These are phyloP conservation scores for Penicillium verrucosum DNA, from an alignment of 2,329 filamentous ascomycete genomes.

Conservation along the genomic window DNA sequence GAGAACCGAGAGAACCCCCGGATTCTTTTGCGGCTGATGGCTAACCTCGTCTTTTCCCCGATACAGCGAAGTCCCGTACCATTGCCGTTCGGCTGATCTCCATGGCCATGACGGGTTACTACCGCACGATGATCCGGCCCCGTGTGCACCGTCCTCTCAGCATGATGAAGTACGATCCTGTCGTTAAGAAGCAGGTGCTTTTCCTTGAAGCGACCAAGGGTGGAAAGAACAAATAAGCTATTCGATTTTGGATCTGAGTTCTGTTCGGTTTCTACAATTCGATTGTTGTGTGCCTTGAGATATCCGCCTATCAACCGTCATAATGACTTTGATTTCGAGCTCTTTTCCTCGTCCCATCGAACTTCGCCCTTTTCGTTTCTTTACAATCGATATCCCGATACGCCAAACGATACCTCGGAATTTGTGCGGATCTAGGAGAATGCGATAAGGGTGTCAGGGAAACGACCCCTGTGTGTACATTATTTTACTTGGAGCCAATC, in stretches of 20 bases:
- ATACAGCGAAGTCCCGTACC: slow-evolving; percentile 79
- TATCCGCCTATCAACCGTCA: neutral
- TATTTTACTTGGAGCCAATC: slow-evolving; percentile 20
- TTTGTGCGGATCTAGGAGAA: neutral
- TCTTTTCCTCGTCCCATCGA: neutral
- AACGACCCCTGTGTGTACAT: slow-evolving; percentile 21
- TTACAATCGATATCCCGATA: neutral
- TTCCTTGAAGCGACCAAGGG: slow-evolving; percentile 92
- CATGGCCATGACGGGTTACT: slow-evolving; percentile 99
- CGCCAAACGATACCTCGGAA: neutral
- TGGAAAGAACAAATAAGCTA: slow-evolving; percentile 49
- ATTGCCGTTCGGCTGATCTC: slow-evolving; percentile 91
- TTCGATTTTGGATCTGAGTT: neutral
- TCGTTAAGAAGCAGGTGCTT: slow-evolving; percentile 91
- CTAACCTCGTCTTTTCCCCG: slow-evolving; percentile 15
- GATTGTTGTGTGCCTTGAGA: too few relatives aligned
- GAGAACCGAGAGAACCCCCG: slow-evolving; percentile 4
- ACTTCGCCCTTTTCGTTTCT: neutral
- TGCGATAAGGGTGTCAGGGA: slow-evolving; percentile 4
- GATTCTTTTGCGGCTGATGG: neutral
- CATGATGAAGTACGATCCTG: slow-evolving; percentile 98
- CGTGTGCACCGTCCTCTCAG: slow-evolving; percentile 79
- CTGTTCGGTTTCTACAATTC: neutral
- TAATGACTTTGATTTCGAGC: neutral
- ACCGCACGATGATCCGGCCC: slow-evolving; percentile 83